phyloP scores from a whole-genome alignment of 345 rosid genomes.

The Viola odorata region DNA sequence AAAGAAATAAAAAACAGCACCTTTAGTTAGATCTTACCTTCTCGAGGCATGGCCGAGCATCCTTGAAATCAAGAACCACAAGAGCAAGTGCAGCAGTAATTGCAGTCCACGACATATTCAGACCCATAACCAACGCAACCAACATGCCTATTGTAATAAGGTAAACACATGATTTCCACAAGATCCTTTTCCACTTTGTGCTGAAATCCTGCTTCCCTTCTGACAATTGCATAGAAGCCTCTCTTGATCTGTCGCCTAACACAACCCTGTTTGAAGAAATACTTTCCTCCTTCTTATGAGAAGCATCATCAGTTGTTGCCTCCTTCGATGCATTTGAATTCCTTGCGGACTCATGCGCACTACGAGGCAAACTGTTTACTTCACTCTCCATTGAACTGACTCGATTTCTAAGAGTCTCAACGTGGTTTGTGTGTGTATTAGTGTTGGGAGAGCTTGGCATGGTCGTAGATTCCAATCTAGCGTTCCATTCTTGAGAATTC shows the following conservation, averaged over 20 bases:
- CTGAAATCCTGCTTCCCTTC: slow-evolving; percentile 21
- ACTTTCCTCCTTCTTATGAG: slow-evolving; percentile 19
- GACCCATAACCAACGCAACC: slow-evolving; percentile 57
- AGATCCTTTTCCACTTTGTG: slow-evolving; percentile 40
- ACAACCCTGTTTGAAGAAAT: slow-evolving; percentile 17
- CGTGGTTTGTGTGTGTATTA: slow-evolving; percentile 12
- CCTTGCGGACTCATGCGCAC: slow-evolving; percentile 26
- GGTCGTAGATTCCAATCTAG: slow-evolving; percentile 29
- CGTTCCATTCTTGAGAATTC: slow-evolving; percentile 40
- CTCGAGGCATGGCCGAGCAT: slow-evolving; percentile 71
- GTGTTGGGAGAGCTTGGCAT: slow-evolving; percentile 17
- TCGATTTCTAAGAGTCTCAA: slow-evolving; percentile 44
- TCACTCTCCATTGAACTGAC: slow-evolving; percentile 35
- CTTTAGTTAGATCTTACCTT: slow-evolving; percentile 40
- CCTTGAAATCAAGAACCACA: slow-evolving; percentile 74
- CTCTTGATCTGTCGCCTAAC: slow-evolving; percentile 10
- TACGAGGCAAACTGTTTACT: slow-evolving; percentile 18
- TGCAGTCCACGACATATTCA: slow-evolving; percentile 90
- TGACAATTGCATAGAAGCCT: slow-evolving; percentile 6
- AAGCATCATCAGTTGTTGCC: slow-evolving; percentile 9
- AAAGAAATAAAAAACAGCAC: background rate
- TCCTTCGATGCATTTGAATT: slow-evolving; percentile 44
- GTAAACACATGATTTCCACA: slow-evolving; percentile 65
- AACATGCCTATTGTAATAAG: slow-evolving; percentile 63
- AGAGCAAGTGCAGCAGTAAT: slow-evolving; percentile 79